Percentiles rank a stretch among this genome's conserved stretches.
Conservation (phyloP, 352 stramenopile species). For the Pythium rishiriense region DNA sequence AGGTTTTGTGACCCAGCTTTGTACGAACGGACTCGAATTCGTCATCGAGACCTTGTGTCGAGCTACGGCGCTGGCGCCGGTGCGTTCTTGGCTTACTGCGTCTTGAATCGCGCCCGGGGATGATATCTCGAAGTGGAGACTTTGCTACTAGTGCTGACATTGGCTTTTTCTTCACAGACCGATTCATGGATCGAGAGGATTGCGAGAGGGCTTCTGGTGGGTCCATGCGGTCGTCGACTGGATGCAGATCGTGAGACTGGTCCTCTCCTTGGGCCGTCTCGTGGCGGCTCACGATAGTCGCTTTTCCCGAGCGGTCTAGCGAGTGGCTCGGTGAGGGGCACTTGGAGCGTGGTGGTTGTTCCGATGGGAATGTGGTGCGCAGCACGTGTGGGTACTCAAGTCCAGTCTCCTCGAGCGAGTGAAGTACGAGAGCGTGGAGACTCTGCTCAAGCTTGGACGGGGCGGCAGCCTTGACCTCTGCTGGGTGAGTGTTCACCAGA, state of each 20-base stretch:
- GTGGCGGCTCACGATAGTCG: not conserved
- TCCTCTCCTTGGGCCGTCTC: not conserved
- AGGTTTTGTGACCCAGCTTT: conserved; percentile 53
- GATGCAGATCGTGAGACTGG: not conserved
- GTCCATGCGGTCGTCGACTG: not conserved
- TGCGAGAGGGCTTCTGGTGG: not conserved
- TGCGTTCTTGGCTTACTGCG: conserved; percentile 1
- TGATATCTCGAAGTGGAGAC: not conserved
- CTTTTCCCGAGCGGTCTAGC: not conserved
- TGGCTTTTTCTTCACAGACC: not conserved
- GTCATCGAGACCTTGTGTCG: conserved; percentile 19
- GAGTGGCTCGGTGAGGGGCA: not conserved
- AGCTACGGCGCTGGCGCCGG: not conserved
- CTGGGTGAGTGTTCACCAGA: not conserved
- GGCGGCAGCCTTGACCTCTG: not conserved
- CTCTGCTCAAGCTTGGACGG: conserved; percentile 42
- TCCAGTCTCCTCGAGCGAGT: conserved; percentile 63
- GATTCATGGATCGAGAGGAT: not conserved
- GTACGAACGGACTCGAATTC: conserved; percentile 39
- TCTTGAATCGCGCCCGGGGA: not conserved
- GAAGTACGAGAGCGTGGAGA: conserved; percentile 48
- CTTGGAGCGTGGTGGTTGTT: not conserved
- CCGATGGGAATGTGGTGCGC: conserved; percentile 6
- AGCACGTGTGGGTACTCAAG: conserved; percentile 63
- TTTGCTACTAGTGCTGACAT: not conserved